Base-by-base conservation (phyloP, 306 rosid genomes). In the Trichosanthes truncata region DNA sequence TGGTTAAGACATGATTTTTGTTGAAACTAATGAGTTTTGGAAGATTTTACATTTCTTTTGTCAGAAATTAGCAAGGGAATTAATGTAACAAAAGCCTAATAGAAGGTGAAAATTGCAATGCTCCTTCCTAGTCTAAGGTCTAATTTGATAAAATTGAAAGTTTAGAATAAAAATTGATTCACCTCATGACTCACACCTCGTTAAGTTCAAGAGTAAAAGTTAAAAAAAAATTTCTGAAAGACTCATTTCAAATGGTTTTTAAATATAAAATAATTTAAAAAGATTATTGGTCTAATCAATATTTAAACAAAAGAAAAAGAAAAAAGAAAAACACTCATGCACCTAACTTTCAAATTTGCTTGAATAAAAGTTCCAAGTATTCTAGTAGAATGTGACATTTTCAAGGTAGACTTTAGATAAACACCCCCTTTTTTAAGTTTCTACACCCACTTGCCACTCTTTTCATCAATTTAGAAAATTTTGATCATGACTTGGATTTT, bases 301-400 rank as follows among this genome's bases (percentile, higher is more conserved):
- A 51, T 51, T 48, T 48, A 48, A 46, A 46, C n/a, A 46, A 10
- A 46, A 46, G 52, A 46, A 45, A n/a, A 21, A n/a, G 4, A 56
- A 56, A 9, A 3, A 10, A 10, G 12, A 11, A 45, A 11, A 57
- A 57, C 2, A 57, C 8, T 59, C 7, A 59, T 25, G 13, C 3
- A 65, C 72, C 72, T 65, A 65, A 65, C 72, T 66, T 38, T 35
- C 73, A 12, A 69, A 41, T 10, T 23, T 69, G 51, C 41, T 75
- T 78, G 17, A 49, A 46, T 6, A 21, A 45, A 60, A 57, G 23
- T 17, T 57, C 12, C 2, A 76, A 9, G 46, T 51, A 46, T 75
- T 75, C 79, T 75, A 75, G 63, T 53, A 75, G 74, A 81, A 79
- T 76, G 83, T 59, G 82, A 82, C 86, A 51, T 61, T n/a, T 35